Evolutionary conservation across 331 rosid genomes (phyloP), one percentile per base, ranked within the genome.

Genomic region (Phaseolus coccineus): DNA sequence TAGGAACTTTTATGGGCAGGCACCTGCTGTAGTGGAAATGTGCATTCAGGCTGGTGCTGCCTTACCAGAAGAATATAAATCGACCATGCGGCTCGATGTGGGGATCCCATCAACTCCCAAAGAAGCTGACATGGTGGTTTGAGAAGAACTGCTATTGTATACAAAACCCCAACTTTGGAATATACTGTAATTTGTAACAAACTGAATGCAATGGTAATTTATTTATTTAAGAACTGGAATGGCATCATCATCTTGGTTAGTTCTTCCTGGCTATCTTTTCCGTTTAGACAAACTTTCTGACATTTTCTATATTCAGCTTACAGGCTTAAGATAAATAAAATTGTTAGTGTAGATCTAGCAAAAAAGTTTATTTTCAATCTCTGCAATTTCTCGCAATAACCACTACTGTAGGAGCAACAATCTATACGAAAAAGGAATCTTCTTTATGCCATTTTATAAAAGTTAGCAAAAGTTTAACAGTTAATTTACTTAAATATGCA

Each of bases 101-200:
- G 98, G 99, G 77, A 96, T 96, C 75, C 99, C 99, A 12, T 77
- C 82, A 42, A 85, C 80, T 71, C 66, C 82, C 28, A 87, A 69
- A 83, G 99, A 96, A 86, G 94, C 94, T 78, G 98, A 96, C 74
- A 93, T 93, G 99, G 99, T 96, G 8, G 97, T 96, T 77, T 93
- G 92, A 96, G 85, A 57, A 73, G 39, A 69, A 77, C 58, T 68
- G 15, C 62, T 72, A 47, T 39, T 35, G 5, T 46, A 39, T 42
- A 71, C 39, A 73, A 73, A 52, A 19, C 27, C 76, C 31, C 55
- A 35, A 24, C 22, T 61, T 69, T 80, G 69, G 46, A 35, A 67
- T 50, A 14, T 56, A 55, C 52, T 64, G 77, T 78, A 63, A 55
- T 70, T 53, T 71, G 25, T 70, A 74, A 59, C 69, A 47, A 52